Conservation (phyloP, 1,139 yeast species). For the Yarrowia galli region DNA sequence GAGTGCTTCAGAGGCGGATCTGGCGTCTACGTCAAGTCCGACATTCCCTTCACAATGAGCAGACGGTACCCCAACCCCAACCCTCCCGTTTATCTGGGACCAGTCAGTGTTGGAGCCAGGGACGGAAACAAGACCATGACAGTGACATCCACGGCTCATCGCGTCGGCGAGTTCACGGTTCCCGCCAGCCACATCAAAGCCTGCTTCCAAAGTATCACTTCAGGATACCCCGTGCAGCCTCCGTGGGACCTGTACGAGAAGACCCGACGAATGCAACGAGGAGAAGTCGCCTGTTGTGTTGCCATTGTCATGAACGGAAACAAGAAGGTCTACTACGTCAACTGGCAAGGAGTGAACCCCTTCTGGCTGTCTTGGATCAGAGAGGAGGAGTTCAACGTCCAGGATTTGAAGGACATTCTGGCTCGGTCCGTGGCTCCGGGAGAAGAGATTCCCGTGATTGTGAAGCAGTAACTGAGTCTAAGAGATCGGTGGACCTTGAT, state of each 20-base stretch:
- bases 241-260: neutral
- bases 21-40: neutral
- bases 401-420: neutral
- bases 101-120: neutral
- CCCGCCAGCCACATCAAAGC: neutral
- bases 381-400: neutral
- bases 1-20: neutral
- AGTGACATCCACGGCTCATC: neutral
- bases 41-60: neutral
- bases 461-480: neutral
- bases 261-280: neutral
- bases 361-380: neutral
- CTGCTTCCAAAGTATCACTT: neutral
- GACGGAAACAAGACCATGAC: neutral
- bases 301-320: neutral
- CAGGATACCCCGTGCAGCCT: constrained; percentile 1
- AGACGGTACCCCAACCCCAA: neutral
- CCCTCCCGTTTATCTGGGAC: neutral
- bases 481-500: neutral
- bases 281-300: neutral
- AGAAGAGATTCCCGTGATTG: neutral
- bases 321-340: neutral
- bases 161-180: neutral
- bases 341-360: neutral
- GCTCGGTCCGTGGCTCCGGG: neutral